Conservation (phyloP, 176 grass and related monocot species). For the Raddia guianensis region DNA sequence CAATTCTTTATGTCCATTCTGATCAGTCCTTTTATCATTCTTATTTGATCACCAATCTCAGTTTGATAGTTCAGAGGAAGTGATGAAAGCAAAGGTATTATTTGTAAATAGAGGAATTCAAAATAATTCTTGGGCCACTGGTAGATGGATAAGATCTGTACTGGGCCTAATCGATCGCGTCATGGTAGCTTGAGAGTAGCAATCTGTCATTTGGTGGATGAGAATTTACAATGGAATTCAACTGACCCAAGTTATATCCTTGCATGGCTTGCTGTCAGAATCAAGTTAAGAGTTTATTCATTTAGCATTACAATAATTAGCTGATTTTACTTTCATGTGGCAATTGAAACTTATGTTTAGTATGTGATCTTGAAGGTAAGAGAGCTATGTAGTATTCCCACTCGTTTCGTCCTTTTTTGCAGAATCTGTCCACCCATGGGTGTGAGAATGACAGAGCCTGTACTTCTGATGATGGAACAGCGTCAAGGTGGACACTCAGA, state of each 20-base stretch:
- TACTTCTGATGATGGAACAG: slow-evolving; percentile 42
- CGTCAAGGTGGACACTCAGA: slow-evolving; percentile 50
- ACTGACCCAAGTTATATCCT: slow-evolving; percentile 37
- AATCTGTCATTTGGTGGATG: slow-evolving; percentile 44
- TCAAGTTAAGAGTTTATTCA: slow-evolving; percentile 7
- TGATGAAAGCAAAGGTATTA: slow-evolving; percentile 31
- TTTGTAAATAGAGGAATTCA: slow-evolving; percentile 15
- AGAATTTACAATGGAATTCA: slow-evolving; percentile 42
- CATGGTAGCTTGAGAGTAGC: slow-evolving; percentile 36
- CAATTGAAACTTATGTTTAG: slow-evolving; percentile 30
- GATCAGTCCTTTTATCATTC: slow-evolving; percentile 22
- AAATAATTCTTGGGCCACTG: slow-evolving; percentile 36
- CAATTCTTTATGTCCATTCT: slow-evolving; percentile 32
- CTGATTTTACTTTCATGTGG: slow-evolving; percentile 32
- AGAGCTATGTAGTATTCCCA: slow-evolving; percentile 10
- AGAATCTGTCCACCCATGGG: slow-evolving; percentile 35
- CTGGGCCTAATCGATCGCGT: slow-evolving; percentile 25
- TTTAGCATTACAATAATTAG: slow-evolving; percentile 32
- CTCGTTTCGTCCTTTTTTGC: slow-evolving; percentile 30
- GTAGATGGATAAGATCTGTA: slow-evolving; percentile 46
- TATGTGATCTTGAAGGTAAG: slow-evolving; percentile 36
- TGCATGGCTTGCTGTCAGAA: slow-evolving; percentile 35
- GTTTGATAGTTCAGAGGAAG: slow-evolving; percentile 34
- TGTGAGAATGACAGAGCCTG: slow-evolving; percentile 28
- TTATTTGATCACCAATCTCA: slow-evolving; percentile 30